phyloP scores from a whole-genome alignment of 1,284 basidiomycete genomes.

The Microstroma glucosiphilum region DNA sequence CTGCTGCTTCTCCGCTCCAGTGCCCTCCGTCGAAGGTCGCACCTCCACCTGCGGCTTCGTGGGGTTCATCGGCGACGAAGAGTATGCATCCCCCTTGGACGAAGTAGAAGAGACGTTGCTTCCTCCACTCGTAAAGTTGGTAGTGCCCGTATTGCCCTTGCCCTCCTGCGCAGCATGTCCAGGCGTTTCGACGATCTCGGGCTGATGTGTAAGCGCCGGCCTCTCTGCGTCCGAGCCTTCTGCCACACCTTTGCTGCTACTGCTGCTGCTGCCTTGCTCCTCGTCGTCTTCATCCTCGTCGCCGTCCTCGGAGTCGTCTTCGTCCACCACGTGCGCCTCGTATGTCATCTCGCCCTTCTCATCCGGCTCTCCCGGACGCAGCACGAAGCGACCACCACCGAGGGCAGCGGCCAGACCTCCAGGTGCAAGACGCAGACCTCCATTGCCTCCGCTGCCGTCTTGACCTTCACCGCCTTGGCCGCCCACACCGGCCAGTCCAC shows the following conservation, averaged over 20 bases:
- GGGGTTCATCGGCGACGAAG: neutral
- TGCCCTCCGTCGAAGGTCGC: constrained; percentile 1
- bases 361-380: constrained; percentile 35
- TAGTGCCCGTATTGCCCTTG: neutral
- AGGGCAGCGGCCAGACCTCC: constrained; percentile 36
- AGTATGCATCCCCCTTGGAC: neutral
- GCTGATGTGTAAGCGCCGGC: constrained; percentile 21
- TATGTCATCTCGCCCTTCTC: constrained; percentile 39
- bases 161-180: constrained; percentile 6
- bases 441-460: neutral
- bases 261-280: constrained; percentile 6
- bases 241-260: neutral
- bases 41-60: neutral
- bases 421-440: constrained; percentile 16
- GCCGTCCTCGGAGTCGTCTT: constrained; percentile 24
- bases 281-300: constrained; percentile 22
- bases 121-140: neutral
- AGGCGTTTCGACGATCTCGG: constrained; percentile 34
- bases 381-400: constrained; percentile 41
- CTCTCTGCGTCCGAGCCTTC: neutral
- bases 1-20: constrained; percentile 5
- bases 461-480: constrained; percentile 27
- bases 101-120: neutral
- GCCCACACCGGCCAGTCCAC: constrained; percentile 32
- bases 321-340: constrained; percentile 41